Base-by-base conservation (phyloP, 495 filamentous ascomycete genomes). In the Schizothecium vesticola region DNA sequence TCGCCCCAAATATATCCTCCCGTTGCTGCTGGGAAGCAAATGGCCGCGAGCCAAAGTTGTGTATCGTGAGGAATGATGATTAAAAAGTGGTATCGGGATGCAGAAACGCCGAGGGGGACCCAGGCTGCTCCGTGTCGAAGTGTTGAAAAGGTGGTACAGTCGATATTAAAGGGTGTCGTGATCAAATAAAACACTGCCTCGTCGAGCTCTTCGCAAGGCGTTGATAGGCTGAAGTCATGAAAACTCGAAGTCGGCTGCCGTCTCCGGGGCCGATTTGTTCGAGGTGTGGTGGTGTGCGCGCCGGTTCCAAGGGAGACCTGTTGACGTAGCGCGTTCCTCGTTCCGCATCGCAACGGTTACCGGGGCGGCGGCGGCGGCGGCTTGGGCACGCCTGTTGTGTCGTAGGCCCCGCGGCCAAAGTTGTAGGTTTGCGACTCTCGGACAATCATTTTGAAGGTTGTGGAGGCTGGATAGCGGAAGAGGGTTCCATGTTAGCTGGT, bases 331-430 rank as follows among this genome's bases (percentile, higher is more conserved):
- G 57, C 60, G 29, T 33, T 66, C 67, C 55, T 25, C 25, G 21
- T 12, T 12, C 1, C 21, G 6, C 56, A 28, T n/a, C 21, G 65
- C 56, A 26, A n/a, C 61, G 59, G 24, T 82, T 82, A 82, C 74
- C 75, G 77, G 61, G 84, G 84, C 82, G 84, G 85, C 43, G 84
- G 84, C 68, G 79, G 81, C 29, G 83, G 83, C 57, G 84, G 84
- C 76, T 86, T 86, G 31, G 81, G 82, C 11, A 86, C 80, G 56
- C 83, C 83, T 29, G 84, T 86, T 65, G 83, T 85, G 73, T 86
- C 84, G 69, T 86, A 86, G 59, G 83, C 83, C n/a, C 84, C 84
- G 24, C 84, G 78, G 71, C 83, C 84, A 78, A 85, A 84, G 78
- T 86, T 85, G 71, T 75, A 63, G 75, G 75, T 72, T 76, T 77